Percentiles rank a stretch among this genome's conserved stretches.
Evolutionary conservation across 2,329 filamentous ascomycete genomes (phyloP).

Genomic region (Sporothrix brunneoviolacea): DNA sequence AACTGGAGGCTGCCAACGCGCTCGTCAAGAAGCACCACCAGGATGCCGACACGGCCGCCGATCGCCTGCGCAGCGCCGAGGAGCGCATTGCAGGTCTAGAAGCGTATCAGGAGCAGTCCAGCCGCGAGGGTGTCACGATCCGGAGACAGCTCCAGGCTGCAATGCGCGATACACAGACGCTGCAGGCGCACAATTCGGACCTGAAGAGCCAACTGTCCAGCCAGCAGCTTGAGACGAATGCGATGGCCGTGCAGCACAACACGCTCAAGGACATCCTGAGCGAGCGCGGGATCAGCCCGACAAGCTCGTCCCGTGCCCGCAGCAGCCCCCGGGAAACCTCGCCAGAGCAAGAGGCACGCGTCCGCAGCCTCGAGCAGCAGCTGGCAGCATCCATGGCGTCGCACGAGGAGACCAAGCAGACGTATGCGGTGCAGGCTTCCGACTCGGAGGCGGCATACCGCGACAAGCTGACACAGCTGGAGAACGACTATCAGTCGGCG

Average conservation of each 20-base stretch:
- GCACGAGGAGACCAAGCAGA: conserved; percentile 77
- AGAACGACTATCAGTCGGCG: conserved; percentile 95
- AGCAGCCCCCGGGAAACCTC: conserved; percentile 69
- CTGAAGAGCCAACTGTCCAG: conserved; percentile 75
- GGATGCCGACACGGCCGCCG: conserved; percentile 78
- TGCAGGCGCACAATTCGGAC: conserved; percentile 74
- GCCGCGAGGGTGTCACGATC: conserved; percentile 83
- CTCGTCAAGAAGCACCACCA: conserved; percentile 83
- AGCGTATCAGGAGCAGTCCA: conserved; percentile 94
- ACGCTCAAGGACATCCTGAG: conserved; percentile 87
- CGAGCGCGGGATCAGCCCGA: conserved; percentile 79
- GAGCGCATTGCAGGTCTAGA: conserved; percentile 95
- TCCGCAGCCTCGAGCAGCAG: conserved; percentile 83
- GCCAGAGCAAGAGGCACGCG: conserved; percentile 60
- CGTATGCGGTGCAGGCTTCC: conserved; percentile 71
- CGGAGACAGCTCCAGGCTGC: conserved; percentile 82
- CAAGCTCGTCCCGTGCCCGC: conserved; percentile 63
- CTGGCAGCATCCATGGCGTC: conserved; percentile 68
- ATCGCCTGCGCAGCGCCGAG: conserved; percentile 86
- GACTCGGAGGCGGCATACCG: conserved; percentile 86
- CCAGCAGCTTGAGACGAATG: conserved; percentile 90
- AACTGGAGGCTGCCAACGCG: conserved; percentile 69
- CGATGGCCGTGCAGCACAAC: conserved; percentile 82
- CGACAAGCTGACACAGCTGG: conserved; percentile 86
- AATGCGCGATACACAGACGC: conserved; percentile 73